Conservation (phyloP, 345 rosid genomes). For the Syzygium jambos region DNA sequence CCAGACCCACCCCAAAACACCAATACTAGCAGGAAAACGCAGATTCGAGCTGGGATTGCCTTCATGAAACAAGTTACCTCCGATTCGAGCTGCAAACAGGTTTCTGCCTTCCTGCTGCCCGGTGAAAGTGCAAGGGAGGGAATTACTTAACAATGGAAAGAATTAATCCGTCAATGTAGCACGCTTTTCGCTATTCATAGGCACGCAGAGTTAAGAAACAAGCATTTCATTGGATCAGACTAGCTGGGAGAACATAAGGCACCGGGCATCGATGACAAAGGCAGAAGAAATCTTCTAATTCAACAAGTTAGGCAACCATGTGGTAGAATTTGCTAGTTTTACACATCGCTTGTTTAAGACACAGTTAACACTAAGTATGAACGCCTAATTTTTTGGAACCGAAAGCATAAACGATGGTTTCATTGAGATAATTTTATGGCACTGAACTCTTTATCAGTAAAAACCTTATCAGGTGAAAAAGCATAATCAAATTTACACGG, state of each 20-base stretch:
- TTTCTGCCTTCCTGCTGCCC: not conserved
- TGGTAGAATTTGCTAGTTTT: not conserved
- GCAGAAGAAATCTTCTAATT: not conserved
- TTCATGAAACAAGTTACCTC: not conserved
- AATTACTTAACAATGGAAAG: not conserved
- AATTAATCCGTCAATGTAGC: not conserved
- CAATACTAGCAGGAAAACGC: not conserved
- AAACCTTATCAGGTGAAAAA: not conserved
- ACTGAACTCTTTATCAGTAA: not conserved
- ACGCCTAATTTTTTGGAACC: not conserved
- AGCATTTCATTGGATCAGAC: not conserved
- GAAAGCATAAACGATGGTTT: not conserved
- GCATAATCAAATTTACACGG: not conserved
- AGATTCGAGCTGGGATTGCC: not conserved
- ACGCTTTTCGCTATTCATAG: not conserved
- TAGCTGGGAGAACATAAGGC: not conserved
- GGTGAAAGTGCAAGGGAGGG: not conserved
- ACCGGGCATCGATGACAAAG: not conserved
- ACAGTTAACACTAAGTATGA: not conserved
- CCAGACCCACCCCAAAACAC: not conserved
- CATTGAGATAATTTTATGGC: not conserved
- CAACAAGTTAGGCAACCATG: not conserved
- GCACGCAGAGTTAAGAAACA: not conserved
- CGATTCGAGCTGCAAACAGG: not conserved
- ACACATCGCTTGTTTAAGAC: not conserved